phyloP scores from a whole-genome alignment of 176 grass and related monocot species.

The Aegilops umbellulata region DNA sequence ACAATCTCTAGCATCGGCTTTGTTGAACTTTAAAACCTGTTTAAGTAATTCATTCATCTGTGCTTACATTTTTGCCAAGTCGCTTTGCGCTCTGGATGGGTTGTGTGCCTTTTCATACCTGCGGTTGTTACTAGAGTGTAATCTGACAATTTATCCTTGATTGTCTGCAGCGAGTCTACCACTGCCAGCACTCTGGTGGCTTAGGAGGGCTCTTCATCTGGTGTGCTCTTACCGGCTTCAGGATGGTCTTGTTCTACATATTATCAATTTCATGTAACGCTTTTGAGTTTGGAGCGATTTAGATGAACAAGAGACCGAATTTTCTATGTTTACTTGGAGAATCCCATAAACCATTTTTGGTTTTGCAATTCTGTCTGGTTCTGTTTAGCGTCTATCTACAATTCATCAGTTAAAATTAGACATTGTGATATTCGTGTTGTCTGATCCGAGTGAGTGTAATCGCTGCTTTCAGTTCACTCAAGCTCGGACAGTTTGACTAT shows the following conservation, averaged over 20 bases:
- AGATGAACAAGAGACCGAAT: slow-evolving; percentile 40
- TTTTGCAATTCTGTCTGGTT: slow-evolving; percentile 39
- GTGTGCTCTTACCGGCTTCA: not conserved
- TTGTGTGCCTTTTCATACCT: not conserved
- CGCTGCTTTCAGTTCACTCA: not conserved
- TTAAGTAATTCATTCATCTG: not conserved
- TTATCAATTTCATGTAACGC: slow-evolving; percentile 39
- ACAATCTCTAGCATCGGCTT: too few relatives aligned
- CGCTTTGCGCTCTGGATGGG: not conserved
- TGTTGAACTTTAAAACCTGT: too few relatives aligned
- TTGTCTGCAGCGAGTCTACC: slow-evolving; percentile 57
- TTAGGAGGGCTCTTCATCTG: slow-evolving; percentile 34
- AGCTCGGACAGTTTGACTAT: too few relatives aligned
- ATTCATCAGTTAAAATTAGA: not conserved
- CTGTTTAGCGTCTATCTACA: slow-evolving; percentile 7
- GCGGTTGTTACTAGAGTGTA: not conserved
- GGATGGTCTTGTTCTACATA: slow-evolving; percentile 34
- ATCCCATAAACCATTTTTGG: slow-evolving; percentile 43
- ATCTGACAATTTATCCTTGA: not conserved
- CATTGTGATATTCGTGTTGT: not conserved
- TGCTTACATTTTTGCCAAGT: not conserved
- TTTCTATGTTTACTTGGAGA: slow-evolving; percentile 44
- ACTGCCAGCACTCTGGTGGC: slow-evolving; percentile 88
- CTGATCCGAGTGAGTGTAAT: not conserved
- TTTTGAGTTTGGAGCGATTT: slow-evolving; percentile 35